These are phyloP conservation scores for Apophysomyces sp. DNA, from an alignment of 371 early-diverging fungal genomes.

Conservation along the genomic window DNA sequence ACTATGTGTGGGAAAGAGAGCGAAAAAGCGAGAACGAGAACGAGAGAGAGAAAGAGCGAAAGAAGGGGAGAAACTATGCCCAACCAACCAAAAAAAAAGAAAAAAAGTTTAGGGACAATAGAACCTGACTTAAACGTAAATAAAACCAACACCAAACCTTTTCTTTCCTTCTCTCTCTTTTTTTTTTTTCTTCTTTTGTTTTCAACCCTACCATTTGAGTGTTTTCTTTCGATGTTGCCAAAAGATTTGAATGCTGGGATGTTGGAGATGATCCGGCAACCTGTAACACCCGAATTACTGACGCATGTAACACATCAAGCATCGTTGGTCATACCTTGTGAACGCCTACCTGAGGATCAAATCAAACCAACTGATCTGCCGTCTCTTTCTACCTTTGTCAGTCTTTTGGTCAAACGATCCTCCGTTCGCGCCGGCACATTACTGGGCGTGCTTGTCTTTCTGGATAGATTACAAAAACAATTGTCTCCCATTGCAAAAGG, in stretches of 20 bases:
- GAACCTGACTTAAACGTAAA: not conserved
- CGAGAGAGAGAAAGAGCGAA: too few relatives aligned
- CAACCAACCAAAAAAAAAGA: not conserved
- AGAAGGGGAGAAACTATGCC: too few relatives aligned
- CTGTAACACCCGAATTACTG: slow-evolving; percentile 7
- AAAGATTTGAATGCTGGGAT: slow-evolving; percentile 8
- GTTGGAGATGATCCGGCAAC: not conserved
- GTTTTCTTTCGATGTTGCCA: slow-evolving; percentile 9
- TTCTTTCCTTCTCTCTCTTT: not conserved
- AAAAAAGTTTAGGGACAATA: not conserved
- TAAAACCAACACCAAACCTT: not conserved
- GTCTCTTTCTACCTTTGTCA: not conserved
- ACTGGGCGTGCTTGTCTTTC: slow-evolving; percentile 34
- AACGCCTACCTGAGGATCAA: not conserved
- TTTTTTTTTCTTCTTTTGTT: slow-evolving; percentile 4
- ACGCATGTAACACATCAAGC: slow-evolving; percentile 21
- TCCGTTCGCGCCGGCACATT: slow-evolving; percentile 4
- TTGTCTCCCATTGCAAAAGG: slow-evolving; percentile 51
- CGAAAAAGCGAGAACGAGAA: too few relatives aligned
- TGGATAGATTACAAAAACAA: slow-evolving; percentile 52
- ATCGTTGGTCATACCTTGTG: slow-evolving; percentile 19
- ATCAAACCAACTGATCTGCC: not conserved
- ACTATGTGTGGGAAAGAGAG: too few relatives aligned
- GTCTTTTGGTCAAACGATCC: not conserved
- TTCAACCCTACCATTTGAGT: not conserved